These are phyloP conservation scores for Adenanthera pavonina DNA, from an alignment of 306 rosid species.

Conservation along the genomic window DNA sequence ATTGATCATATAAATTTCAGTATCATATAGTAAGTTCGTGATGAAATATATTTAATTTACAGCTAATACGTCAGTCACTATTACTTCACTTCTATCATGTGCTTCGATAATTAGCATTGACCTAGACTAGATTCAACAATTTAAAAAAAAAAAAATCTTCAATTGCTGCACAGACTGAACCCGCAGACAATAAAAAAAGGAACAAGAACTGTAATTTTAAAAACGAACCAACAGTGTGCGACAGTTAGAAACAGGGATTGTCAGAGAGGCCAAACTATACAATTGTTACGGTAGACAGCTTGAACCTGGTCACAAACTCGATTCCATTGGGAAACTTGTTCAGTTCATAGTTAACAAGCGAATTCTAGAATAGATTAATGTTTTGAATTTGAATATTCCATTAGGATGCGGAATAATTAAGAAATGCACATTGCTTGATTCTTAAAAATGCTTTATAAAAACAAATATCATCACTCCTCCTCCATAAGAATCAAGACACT, in stretches of 20 bases:
- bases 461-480: constrained; percentile 1
- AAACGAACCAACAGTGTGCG: not conserved
- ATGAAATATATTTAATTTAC: not conserved
- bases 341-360: not conserved
- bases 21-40: not conserved
- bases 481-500: not conserved
- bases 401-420: not conserved
- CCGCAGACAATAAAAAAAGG: not conserved
- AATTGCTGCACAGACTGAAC: not conserved
- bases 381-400: not conserved
- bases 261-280: not conserved
- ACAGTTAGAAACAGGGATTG: not conserved
- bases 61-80: not conserved
- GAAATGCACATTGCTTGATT: not conserved
- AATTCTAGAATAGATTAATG: not conserved
- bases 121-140: not conserved
- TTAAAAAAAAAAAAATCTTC: not conserved
- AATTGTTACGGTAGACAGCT: not conserved
- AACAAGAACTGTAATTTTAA: not conserved
- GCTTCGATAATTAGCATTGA: not conserved
- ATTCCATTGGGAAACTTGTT: not conserved
- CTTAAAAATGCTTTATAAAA: not conserved
- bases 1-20: not conserved
- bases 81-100: not conserved
- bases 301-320: not conserved